Conservation (phyloP, 257 asterid genomes). For the Pogostemon cablin region DNA sequence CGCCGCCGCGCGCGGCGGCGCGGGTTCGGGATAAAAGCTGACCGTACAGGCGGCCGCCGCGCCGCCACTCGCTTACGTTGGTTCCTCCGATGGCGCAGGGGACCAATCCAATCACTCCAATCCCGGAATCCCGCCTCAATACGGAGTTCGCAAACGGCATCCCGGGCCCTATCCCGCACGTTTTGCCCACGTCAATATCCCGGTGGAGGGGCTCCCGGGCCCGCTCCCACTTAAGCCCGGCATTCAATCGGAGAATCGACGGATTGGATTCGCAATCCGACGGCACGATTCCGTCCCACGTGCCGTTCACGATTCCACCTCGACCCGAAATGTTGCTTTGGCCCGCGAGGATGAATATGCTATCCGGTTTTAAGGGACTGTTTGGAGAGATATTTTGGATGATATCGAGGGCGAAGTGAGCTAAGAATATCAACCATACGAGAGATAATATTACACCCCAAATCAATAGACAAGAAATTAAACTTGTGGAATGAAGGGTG, state of each 20-base stretch:
- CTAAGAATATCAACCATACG: constrained; percentile 43
- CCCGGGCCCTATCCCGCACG: constrained; percentile 88
- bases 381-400: constrained; percentile 9
- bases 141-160: constrained; percentile 70
- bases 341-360: constrained; percentile 72
- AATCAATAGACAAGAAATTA: neutral
- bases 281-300: constrained; percentile 60
- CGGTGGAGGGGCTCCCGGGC: constrained; percentile 82
- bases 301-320: constrained; percentile 49
- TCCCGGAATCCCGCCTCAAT: constrained; percentile 37
- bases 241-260: constrained; percentile 49
- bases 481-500: neutral
- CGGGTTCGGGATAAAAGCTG: constrained; percentile 46
- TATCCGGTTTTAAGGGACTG: constrained; percentile 22
- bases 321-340: constrained; percentile 92
- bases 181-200: constrained; percentile 56
- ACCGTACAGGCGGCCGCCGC: constrained; percentile 46
- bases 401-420: constrained; percentile 40
- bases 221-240: constrained; percentile 47
- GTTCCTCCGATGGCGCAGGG: constrained; percentile 85
- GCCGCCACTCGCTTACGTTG: constrained; percentile 50
- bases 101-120: constrained; percentile 69
- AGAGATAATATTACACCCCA: constrained; percentile 39
- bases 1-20: constrained; percentile 48
- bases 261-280: constrained; percentile 44